Conservation (phyloP, 1,284 basidiomycete genomes). For the Taiwanofungus camphoratus region DNA sequence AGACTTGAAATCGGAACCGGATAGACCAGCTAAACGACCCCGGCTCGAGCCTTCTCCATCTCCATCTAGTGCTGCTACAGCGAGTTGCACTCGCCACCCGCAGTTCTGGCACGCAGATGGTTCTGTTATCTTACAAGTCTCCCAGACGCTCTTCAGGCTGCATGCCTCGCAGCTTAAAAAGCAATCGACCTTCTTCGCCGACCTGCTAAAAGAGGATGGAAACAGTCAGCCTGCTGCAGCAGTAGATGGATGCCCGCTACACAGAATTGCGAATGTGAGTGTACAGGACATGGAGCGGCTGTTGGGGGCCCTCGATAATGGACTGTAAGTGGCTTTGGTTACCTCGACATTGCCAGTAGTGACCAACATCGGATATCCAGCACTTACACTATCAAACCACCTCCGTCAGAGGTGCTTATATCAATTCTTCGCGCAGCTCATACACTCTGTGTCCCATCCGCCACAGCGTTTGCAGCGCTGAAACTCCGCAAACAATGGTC, state of each 20-base stretch:
- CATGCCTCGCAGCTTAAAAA: not conserved
- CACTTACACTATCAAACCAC: not conserved
- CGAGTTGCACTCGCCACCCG: not conserved
- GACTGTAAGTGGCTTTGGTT: not conserved
- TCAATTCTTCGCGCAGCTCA: not conserved
- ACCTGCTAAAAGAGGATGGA: not conserved
- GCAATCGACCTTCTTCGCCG: not conserved
- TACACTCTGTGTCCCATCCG: not conserved
- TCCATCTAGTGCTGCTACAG: too few relatives aligned
- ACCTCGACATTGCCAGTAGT: not conserved
- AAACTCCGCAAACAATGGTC: not conserved
- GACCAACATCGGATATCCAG: not conserved
- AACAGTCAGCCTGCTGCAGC: not conserved
- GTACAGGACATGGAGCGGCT: not conserved
- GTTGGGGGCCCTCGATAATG: not conserved
- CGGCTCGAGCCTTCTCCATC: too few relatives aligned
- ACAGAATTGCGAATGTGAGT: not conserved
- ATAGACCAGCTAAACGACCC: too few relatives aligned
- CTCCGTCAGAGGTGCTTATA: not conserved
- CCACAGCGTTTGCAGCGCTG: not conserved
- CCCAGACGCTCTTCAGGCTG: not conserved
- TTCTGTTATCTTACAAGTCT: not conserved
- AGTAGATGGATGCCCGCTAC: not conserved
- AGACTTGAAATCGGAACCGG: too few relatives aligned
- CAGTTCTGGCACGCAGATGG: not conserved